phyloP scores from a whole-genome alignment of 768 basidiomycete species.

The Macrolepiota albuminosa region DNA sequence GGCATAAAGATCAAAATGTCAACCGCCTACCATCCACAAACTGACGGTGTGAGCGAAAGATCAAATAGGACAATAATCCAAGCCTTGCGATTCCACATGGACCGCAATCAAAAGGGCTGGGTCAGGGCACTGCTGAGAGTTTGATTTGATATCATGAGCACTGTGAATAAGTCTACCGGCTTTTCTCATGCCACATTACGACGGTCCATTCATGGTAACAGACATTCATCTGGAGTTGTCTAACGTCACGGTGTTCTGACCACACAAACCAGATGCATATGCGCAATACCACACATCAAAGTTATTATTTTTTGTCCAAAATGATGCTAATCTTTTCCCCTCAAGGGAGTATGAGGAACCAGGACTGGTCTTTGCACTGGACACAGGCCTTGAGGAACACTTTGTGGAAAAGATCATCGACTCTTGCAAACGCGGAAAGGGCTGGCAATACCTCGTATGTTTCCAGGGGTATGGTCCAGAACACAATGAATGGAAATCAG shows the following conservation, averaged over 20 bases:
- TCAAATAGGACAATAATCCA: not conserved
- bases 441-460: not conserved
- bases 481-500: not conserved
- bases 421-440: rapidly evolving
- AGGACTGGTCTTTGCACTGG: too few relatives aligned
- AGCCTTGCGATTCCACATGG: not conserved
- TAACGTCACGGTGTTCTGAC: not conserved
- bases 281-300: not conserved
- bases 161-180: too few relatives aligned
- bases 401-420: not conserved
- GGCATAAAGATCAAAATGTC: not conserved
- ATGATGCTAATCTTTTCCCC: too few relatives aligned
- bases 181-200: too few relatives aligned
- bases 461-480: not conserved
- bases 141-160: too few relatives aligned
- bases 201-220: constrained; percentile 1
- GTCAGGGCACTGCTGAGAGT: rapidly evolving
- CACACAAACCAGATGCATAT: too few relatives aligned
- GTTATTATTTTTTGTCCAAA: too few relatives aligned
- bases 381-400: too few relatives aligned
- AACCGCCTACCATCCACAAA: not conserved
- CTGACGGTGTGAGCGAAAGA: too few relatives aligned
- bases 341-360: too few relatives aligned
- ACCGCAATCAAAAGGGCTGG: too few relatives aligned
- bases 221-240: not conserved